Conservation (phyloP, 352 stramenopile species). For the Globisporangium nodosum region DNA sequence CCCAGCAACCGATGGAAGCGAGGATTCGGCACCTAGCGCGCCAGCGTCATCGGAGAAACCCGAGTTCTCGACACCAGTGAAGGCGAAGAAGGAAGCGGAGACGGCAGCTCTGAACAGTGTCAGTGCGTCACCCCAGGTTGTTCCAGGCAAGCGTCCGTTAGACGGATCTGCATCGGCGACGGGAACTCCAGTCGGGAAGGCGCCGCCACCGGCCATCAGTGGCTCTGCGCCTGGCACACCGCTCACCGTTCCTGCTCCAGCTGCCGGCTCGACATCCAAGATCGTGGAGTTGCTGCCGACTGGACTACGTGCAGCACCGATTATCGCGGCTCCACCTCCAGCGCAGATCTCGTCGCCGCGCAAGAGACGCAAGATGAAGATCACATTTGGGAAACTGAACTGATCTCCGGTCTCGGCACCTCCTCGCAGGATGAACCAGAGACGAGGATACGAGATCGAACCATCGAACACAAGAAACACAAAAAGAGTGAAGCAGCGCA, state of each 20-base stretch:
- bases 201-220: constrained; percentile 2
- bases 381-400: constrained; percentile 87
- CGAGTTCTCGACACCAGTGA: constrained; percentile 11
- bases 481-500: constrained; percentile 2
- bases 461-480: constrained; percentile 13
- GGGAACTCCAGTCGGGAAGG: constrained; percentile 20
- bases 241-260: constrained; percentile 20
- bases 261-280: constrained; percentile 14
- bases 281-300: not conserved
- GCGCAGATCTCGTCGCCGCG: constrained; percentile 55
- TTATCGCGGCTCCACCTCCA: constrained; percentile 24
- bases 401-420: constrained; percentile 29
- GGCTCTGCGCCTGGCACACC: constrained; percentile 14
- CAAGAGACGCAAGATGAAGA: constrained; percentile 92
- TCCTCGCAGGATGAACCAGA: constrained; percentile 9
- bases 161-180: constrained; percentile 19
- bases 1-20: constrained; percentile 32
- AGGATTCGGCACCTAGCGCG: constrained; percentile 9
- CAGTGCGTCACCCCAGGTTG: constrained; percentile 13
- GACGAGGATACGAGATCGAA: constrained; percentile 1
- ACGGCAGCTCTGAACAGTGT: not conserved
- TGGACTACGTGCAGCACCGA: constrained; percentile 26
- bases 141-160: constrained; percentile 38
- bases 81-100: not conserved
- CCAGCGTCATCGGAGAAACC: constrained; percentile 18